Base-by-base conservation (phyloP, 2,329 filamentous ascomycete species). In the Lojkania enalia region DNA sequence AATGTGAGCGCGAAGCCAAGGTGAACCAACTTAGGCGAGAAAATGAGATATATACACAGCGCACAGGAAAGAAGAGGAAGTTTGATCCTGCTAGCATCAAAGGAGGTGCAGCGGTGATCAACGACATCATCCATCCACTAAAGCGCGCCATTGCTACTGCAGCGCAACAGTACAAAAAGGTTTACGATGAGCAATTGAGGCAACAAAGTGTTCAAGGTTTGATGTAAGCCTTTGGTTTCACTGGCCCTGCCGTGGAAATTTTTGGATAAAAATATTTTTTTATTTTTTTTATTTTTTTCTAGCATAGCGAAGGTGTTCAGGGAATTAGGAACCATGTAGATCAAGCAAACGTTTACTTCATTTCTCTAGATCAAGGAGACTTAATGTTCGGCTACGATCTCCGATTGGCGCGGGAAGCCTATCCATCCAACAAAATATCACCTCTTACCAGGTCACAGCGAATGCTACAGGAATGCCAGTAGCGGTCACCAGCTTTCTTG, bases 41-140 rank as follows among this genome's bases (percentile, higher is more conserved):
- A 58, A 86, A 89, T 13, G 79, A 85, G 40, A 82, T 86, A 44
- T 76, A 87, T 46, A 86, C 84, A 56, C 78, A 87, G 58, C 79
- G 79, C 50, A 94, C 90, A 0, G 84, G 86, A 5, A 88, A 86
- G 71, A 88, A 86, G 70, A 76, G 86, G 19, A 81, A 81, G 47
- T 83, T 87, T 67, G 87, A 88, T 61, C 73, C 83, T 14, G 81
- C 81, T 30, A 80, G 79, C 45, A 77, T 94, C 13, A 81, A 81
- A 7, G 92, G 92, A 3, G 94, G 94, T 0, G 80, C 79, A 52
- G 83, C 84, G 51, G 87, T 85, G 2, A 89, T 96, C 3, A 77
- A 84, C 55, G 82, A 85, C 54, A 78, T 97, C 58, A 82, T 96
- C 68, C 81, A 81, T 45, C 88, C 90, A 3, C 87, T 88, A 3